Evolutionary conservation across 1,284 basidiomycete species (phyloP).

Genomic region (Exobasidium rhododendri): DNA sequence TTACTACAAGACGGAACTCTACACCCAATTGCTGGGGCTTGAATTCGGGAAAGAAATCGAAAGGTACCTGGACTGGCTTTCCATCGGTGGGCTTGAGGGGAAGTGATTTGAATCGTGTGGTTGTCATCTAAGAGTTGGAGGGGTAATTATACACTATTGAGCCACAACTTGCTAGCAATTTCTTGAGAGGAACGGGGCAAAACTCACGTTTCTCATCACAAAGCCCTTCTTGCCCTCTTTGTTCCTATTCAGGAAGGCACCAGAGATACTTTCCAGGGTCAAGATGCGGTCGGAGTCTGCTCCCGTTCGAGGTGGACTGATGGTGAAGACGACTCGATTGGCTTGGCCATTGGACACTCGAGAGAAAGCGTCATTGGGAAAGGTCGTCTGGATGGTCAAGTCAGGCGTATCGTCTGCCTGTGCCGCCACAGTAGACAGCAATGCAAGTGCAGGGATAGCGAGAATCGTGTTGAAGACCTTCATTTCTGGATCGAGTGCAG

Average conservation of each 20-base stretch:
- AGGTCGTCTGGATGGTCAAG: slow-evolving; percentile 46
- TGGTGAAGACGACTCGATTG: slow-evolving; percentile 50
- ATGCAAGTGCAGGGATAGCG: not conserved
- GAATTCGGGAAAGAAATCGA: slow-evolving; percentile 51
- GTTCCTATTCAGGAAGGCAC: slow-evolving; percentile 50
- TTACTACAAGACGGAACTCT: slow-evolving; percentile 43
- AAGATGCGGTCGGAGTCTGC: slow-evolving; percentile 34
- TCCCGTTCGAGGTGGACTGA: slow-evolving; percentile 36
- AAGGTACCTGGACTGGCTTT: slow-evolving; percentile 45
- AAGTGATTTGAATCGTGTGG: slow-evolving; percentile 40
- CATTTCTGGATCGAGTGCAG: not conserved
- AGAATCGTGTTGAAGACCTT: not conserved
- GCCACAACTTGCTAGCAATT: too few relatives aligned
- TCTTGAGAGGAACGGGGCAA: too few relatives aligned
- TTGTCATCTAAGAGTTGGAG: slow-evolving; percentile 44
- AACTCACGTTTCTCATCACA: slow-evolving; percentile 46
- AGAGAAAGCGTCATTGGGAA: slow-evolving; percentile 49
- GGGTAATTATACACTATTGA: not conserved
- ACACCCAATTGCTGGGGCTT: slow-evolving; percentile 48
- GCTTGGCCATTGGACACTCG: slow-evolving; percentile 51
- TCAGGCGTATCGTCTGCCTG: slow-evolving; percentile 45
- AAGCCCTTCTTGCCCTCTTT: slow-evolving; percentile 46
- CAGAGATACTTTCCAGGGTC: slow-evolving; percentile 43
- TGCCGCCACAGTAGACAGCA: slow-evolving; percentile 21
- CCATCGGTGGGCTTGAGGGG: slow-evolving; percentile 36